Percentiles rank a stretch among this genome's conserved stretches.
These are phyloP conservation scores for Orbilia blumenaviensis DNA, from an alignment of 2,329 filamentous ascomycete species.

Conservation along the genomic window DNA sequence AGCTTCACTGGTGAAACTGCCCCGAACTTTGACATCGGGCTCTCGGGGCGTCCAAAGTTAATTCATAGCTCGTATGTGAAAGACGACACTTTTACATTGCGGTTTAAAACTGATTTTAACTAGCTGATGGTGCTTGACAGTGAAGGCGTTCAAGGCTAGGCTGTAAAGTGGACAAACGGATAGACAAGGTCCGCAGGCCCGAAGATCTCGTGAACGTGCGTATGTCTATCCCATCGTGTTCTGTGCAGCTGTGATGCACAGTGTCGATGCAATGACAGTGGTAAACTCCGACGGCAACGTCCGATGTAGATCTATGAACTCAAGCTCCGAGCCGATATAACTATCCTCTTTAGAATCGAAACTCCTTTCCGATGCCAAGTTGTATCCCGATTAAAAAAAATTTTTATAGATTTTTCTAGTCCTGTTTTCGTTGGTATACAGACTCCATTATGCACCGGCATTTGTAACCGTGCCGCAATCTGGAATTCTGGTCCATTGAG, in stretches of 20 bases:
- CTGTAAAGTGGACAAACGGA: background rate
- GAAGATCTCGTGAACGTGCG: background rate
- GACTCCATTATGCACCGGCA: background rate
- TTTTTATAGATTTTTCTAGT: background rate
- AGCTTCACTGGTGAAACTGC: slow-evolving; percentile 5
- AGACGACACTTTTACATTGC: background rate
- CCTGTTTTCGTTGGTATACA: background rate
- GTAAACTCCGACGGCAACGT: background rate
- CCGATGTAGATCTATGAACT: background rate
- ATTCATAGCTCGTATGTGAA: background rate
- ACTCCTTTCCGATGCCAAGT: background rate
- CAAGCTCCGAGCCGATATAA: background rate
- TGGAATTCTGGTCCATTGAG: background rate
- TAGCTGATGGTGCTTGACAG: background rate
- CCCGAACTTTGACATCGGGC: slow-evolving; percentile 6
- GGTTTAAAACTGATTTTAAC: too few relatives aligned
- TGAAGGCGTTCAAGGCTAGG: background rate
- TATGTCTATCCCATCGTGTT: too few relatives aligned
- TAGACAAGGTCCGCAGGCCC: background rate
- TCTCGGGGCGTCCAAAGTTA: background rate
- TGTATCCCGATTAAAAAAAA: background rate
- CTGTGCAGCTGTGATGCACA: background rate
- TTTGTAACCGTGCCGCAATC: slow-evolving; percentile 5
- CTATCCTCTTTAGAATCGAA: background rate
- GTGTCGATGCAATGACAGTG: background rate